Evolutionary conservation across 2,329 filamentous ascomycete species (phyloP).

Genomic region (Plenodomus tracheiphilus): DNA sequence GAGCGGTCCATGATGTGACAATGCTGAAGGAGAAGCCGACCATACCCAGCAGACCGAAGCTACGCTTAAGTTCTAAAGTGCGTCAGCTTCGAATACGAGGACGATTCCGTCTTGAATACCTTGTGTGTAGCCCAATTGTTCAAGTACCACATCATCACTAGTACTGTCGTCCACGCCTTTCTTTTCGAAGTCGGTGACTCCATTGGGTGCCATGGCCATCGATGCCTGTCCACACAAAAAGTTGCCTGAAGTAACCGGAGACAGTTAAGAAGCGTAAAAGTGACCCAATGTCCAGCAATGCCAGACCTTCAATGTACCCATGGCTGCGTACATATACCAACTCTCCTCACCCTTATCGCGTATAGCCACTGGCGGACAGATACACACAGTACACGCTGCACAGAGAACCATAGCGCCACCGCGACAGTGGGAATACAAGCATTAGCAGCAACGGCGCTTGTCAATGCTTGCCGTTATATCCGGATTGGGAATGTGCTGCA

Average conservation of each 20-base stretch:
- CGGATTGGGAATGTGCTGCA: conserved; percentile 6
- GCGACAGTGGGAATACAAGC: background rate
- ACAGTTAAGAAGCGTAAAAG: no score
- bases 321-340: background rate
- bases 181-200: conserved; percentile 17
- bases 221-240: background rate
- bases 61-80: conserved; percentile 57
- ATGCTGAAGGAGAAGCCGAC: conserved; percentile 63
- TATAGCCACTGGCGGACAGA: no score
- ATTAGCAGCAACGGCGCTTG: background rate
- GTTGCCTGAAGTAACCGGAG: no score
- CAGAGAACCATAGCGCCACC: background rate
- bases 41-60: conserved; percentile 60
- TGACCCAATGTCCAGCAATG: no score
- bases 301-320: no score
- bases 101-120: conserved; percentile 17
- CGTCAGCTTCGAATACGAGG: conserved; percentile 2
- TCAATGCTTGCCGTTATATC: background rate
- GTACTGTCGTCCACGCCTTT: conserved; percentile 26
- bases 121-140: conserved; percentile 47
- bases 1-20: conserved; percentile 62
- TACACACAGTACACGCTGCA: background rate
- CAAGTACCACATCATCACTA: conserved; percentile 46
- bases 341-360: no score
- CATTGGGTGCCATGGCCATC: conserved; percentile 8